These are phyloP conservation scores for Capillidium rhysosporum DNA, from an alignment of 371 early-diverging fungal genomes.

Conservation along the genomic window DNA sequence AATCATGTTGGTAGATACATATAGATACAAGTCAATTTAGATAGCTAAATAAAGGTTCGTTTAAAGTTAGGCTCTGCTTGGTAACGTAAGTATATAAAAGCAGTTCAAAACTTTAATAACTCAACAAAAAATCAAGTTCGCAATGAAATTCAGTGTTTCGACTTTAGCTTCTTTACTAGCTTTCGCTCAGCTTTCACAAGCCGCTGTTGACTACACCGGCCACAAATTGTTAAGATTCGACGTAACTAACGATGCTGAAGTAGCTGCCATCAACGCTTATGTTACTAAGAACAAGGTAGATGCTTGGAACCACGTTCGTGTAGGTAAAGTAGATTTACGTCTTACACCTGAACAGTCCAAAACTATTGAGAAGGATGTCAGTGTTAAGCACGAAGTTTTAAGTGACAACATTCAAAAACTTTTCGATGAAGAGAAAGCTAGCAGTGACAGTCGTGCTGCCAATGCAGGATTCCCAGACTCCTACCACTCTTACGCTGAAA, in stretches of 20 bases:
- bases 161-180: no score
- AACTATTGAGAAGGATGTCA: background rate
- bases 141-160: no score
- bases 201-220: background rate
- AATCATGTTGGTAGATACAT: no score
- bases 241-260: background rate
- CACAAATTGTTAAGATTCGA: conserved; percentile 1
- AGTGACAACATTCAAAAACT: background rate
- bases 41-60: no score
- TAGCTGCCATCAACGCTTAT: background rate
- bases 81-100: no score
- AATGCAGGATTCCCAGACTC: background rate
- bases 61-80: no score
- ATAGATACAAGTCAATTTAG: no score
- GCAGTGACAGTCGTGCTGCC: background rate
- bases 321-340: conserved; percentile 3
- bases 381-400: background rate
- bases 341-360: conserved; percentile 13
- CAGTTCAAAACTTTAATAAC: no score
- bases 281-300: background rate
- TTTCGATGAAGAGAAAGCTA: background rate
- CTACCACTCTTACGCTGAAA: conserved; percentile 10
- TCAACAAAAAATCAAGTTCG: no score
- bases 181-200: no score
- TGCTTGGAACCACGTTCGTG: background rate